Base-by-base conservation (phyloP, 73 alveolate species). In the Paramecium biaurelia region DNA sequence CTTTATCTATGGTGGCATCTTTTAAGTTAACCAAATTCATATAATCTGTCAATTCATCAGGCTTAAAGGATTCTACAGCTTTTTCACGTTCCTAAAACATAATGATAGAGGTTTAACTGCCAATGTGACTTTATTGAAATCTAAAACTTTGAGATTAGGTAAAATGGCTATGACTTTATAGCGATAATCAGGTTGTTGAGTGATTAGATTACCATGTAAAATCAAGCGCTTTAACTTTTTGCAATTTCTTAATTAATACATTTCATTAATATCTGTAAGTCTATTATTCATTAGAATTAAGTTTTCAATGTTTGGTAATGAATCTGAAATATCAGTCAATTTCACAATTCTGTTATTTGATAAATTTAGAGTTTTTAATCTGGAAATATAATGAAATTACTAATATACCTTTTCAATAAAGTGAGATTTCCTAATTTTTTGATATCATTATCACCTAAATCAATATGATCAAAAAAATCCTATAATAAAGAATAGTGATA, bases 391-490 rank as follows among this genome's bases (percentile, higher is more conserved):
- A 34, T 7, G 30, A n/a, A 47, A 10, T 6, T 2, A 63, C 12
- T 63, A 18, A 14, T 24, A n/a, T 85, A 89, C 94, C 94, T 89
- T 53, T 70, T 70, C 7, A 89, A 63, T 20, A 88, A 35, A 38
- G 93, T 68, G 7, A 88, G 79, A 79, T 88, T 88, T 38, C 93
- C 93, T 20, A 88, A 45, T 28, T 88, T 88, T 74, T 88, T 88
- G 53, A 88, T 88, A 18, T 88, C 93, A 89, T 89, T 89, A 18
- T 89, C 94, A 24, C 92, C 74, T 82, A 89, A 70, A 70, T 89
- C 94, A 7, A 89, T 89, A 45, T 82, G 87, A 49, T 89, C 92
- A 72, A 89, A 89, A 30, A 89, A 89, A 72, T 89, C 94, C 94
- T 89, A 43, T 42, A 38, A 58, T 70, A 34, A 70, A 89, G 47